Conservation (phyloP, 2,329 filamentous ascomycete genomes). For the Cercospora sesami region DNA sequence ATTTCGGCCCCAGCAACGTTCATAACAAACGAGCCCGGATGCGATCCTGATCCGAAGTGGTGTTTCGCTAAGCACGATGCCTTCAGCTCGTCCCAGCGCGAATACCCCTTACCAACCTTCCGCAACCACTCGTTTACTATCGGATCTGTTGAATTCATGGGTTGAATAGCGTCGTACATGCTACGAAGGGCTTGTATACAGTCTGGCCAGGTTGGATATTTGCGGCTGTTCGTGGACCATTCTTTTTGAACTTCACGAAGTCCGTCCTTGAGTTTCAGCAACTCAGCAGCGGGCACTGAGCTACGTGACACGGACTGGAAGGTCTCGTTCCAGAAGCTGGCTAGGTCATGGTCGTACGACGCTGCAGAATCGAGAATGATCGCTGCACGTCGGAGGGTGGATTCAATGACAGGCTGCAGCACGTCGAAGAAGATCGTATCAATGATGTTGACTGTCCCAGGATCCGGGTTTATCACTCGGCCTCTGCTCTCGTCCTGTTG, state of each 20-base stretch:
- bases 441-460: conserved; percentile 52
- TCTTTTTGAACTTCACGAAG: conserved; percentile 10
- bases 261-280: conserved; percentile 12
- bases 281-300: conserved; percentile 4
- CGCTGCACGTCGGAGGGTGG: conserved; percentile 22
- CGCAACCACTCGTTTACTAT: conserved; percentile 27
- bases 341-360: conserved; percentile 9
- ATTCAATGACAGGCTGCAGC: conserved; percentile 29
- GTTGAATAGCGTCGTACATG: conserved; percentile 26
- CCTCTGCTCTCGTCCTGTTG: conserved; percentile 21
- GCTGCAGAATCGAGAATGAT: conserved; percentile 7
- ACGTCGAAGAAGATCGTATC: conserved; percentile 54
- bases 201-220: not conserved
- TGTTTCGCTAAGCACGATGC: conserved; percentile 46
- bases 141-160: conserved; percentile 16
- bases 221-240: not conserved
- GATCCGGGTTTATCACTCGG: not conserved
- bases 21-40: conserved; percentile 39
- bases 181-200: not conserved
- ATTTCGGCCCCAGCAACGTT: conserved; percentile 46
- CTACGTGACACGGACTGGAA: not conserved
- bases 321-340: conserved; percentile 16
- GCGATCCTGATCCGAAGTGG: conserved; percentile 25
- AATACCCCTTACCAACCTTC: conserved; percentile 21
- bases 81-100: conserved; percentile 48